Conservation (phyloP, 768 basidiomycete species). For the Agrocybe chaxingu region DNA sequence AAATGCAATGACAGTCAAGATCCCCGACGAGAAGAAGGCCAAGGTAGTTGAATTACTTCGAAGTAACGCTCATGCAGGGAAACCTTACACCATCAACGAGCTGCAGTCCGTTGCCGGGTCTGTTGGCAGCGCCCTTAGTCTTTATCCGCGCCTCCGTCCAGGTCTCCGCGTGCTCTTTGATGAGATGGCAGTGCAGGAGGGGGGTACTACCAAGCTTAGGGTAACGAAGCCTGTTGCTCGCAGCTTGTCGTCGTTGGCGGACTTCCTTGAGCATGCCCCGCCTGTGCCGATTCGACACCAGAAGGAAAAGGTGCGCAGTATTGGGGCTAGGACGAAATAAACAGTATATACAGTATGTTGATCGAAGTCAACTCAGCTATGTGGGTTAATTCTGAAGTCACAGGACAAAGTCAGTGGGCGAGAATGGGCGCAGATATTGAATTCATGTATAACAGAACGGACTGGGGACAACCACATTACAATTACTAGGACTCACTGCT, state of each 20-base stretch:
- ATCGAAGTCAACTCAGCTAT: conserved; percentile 6
- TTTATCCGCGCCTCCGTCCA: conserved; percentile 10
- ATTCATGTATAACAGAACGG: conserved; percentile 8
- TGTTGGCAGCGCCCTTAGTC: conserved; percentile 11
- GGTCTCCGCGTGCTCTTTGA: conserved; percentile 10
- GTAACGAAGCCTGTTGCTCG: conserved; percentile 15
- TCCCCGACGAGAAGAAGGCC: conserved; percentile 11
- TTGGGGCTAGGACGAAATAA: conserved; percentile 10
- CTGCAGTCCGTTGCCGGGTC: conserved; percentile 11
- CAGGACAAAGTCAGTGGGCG: not conserved
- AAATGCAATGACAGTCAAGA: conserved; percentile 18
- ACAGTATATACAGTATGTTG: conserved; percentile 6
- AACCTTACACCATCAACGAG: conserved; percentile 13
- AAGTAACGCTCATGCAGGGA: conserved; percentile 10
- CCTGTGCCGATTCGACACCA: conserved; percentile 13
- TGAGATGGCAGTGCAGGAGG: conserved; percentile 7
- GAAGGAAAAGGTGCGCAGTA: conserved; percentile 9
- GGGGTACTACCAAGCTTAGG: conserved; percentile 9
- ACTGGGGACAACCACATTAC: too few species aligned
- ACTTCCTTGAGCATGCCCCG: conserved; percentile 15
- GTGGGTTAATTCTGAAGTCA: conserved; percentile 7
- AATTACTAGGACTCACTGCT: too few species aligned
- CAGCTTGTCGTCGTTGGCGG: conserved; percentile 11
- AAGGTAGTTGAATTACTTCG: conserved; percentile 10
- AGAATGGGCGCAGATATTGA: conserved; percentile 5